Conservation (phyloP, 306 rosid genomes). For the Oxytropis ochrocephala region DNA sequence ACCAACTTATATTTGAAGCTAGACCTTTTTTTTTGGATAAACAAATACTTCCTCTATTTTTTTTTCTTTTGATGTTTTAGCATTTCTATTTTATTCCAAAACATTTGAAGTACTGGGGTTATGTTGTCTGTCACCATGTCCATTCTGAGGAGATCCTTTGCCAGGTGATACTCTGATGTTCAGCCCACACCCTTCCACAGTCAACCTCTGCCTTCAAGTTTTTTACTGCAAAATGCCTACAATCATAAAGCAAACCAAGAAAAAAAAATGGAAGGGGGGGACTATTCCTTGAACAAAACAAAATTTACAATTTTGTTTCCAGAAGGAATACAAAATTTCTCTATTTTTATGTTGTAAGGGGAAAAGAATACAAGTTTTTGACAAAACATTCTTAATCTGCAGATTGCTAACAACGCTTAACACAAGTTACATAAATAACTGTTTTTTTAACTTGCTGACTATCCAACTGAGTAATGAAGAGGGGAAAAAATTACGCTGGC, state of each 20-base stretch:
- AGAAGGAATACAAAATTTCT: neutral
- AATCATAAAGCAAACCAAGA: neutral
- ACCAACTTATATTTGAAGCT: no score
- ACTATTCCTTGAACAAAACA: neutral
- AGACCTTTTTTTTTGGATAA: no score
- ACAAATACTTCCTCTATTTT: no score
- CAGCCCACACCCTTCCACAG: neutral
- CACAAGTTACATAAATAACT: slow-evolving; percentile 52
- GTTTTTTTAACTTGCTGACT: slow-evolving; percentile 42
- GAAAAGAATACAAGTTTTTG: slow-evolving; percentile 34
- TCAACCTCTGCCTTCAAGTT: neutral
- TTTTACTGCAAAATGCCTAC: neutral
- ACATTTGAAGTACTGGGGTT: no score
- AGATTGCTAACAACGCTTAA: slow-evolving; percentile 41
- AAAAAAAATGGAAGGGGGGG: neutral
- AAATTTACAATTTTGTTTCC: neutral
- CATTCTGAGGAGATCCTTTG: neutral
- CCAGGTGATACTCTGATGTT: neutral
- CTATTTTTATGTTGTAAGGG: slow-evolving; percentile 17
- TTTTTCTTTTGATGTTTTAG: no score
- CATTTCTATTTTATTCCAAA: no score
- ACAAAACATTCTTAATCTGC: slow-evolving; percentile 51
- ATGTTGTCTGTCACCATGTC: no score
- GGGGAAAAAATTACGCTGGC: slow-evolving; percentile 15
- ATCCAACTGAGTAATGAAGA: slow-evolving; percentile 35